Base-by-base conservation (phyloP, 305 asterid genomes). In the Fraxinus ornus region DNA sequence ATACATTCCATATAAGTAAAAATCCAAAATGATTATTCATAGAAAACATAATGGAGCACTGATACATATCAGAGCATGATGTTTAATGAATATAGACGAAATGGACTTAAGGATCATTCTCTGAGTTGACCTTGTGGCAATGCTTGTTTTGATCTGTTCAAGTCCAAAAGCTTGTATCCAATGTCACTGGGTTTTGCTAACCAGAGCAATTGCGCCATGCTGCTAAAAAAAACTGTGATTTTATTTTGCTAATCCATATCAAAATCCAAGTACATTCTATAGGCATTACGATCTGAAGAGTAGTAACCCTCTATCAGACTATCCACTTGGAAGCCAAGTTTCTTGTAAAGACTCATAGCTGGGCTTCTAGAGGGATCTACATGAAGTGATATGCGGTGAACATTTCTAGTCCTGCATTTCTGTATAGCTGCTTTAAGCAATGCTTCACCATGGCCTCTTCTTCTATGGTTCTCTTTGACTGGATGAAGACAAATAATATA, bases 211-310 rank as follows among this genome's bases (percentile, higher is more conserved):
- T 6, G 30, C 4, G 5, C 71, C 71, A 55, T 19, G 72, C 35
- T 64, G 64, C 64, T 52, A 21, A 17, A 62, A 62, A 2, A 22
- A 21, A 15, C 2, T 7, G 30, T 21, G 15, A 79, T 44, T 26
- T 35, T 7, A 44, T 41, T 76, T 6, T 75, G 79, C 86, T 86
- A 91, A 75, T 81, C 84, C 19, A 83, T 62, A 60, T 83, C 85
- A 41, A 91, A 88, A 85, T 94, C 99, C 83, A 93, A 79, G 85
- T 87, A 94, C 99, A 94, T 95, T 82, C 97, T 90, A 82, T 92
- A 92, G 64, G 99, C 98, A 83, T 92, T 87, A 85, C 99, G 86
- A 85, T 90, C 91, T 0, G 85, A 83, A 39, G 97, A 95, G 64
- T 95, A 94, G 87, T 94, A 95, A 75, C 95, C 77, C 72, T 89